phyloP scores from a whole-genome alignment of 805 yeast species.

The Myxozyma mucilagina region DNA sequence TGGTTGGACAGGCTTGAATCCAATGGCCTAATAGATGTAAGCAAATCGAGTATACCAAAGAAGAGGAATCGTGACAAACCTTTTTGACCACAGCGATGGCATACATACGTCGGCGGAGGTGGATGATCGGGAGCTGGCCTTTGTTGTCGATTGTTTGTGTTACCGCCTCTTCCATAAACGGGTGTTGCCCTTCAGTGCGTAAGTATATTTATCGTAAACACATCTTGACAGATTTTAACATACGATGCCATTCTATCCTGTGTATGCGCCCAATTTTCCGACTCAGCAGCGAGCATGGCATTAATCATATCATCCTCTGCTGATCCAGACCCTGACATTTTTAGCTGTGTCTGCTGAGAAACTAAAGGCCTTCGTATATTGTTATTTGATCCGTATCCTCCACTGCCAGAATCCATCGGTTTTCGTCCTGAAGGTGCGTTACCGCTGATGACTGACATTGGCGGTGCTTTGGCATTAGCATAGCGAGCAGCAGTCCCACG shows the following conservation, averaged over 20 bases:
- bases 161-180: conserved; percentile 48
- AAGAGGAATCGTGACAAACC: conserved; percentile 37
- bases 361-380: neutral
- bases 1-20: conserved; percentile 94
- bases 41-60: neutral
- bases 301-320: conserved; percentile 83
- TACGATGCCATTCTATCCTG: conserved; percentile 77
- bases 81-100: conserved; percentile 94
- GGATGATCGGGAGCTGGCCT: conserved; percentile 55
- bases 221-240: neutral
- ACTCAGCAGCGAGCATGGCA: conserved; percentile 89
- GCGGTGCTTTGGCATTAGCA: conserved; percentile 45
- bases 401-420: conserved; percentile 2
- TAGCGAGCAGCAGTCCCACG: conserved; percentile 60
- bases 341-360: neutral
- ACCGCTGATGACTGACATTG: conserved; percentile 7
- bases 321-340: neutral
- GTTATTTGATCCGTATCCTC: neutral
- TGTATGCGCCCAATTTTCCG: conserved; percentile 91
- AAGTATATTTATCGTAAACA: neutral
- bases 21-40: conserved; percentile 60
- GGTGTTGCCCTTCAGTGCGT: conserved; percentile 63
- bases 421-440: neutral
- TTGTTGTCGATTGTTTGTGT: conserved; percentile 15
- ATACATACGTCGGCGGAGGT: conserved; percentile 95